A percentile compares a stretch with the other conserved stretches of the same genome.
phyloP scores from a whole-genome alignment of 768 basidiomycete species.

The Saitozyma podzolica region DNA sequence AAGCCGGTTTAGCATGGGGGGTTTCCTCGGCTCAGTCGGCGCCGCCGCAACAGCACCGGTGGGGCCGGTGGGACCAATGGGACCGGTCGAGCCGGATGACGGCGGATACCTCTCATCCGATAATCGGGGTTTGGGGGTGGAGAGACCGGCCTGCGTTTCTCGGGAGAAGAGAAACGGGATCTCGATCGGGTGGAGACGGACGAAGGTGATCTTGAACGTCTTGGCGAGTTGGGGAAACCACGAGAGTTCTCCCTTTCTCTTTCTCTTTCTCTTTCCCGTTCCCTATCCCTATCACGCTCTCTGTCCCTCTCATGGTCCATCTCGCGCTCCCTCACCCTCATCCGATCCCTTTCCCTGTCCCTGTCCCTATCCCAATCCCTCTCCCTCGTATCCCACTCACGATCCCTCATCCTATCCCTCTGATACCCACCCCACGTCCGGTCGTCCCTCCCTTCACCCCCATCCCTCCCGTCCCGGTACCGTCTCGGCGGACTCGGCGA shows the following conservation, averaged over 20 bases:
- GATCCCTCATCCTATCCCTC: not conserved
- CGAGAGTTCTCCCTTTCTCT: not conserved
- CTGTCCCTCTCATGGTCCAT: not conserved
- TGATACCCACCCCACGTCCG: not conserved
- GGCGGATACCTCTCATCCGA: not conserved
- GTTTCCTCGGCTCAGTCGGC: not conserved
- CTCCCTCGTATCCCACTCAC: not conserved
- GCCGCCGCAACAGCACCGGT: not conserved
- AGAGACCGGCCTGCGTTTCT: slow-evolving; percentile 1
- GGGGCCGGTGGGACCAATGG: not conserved
- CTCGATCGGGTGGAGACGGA: slow-evolving; percentile 4
- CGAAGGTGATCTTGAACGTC: slow-evolving; percentile 10
- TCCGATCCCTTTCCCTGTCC: not conserved
- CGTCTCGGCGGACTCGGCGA: too few relatives aligned
- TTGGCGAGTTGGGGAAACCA: not conserved
- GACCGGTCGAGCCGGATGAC: not conserved
- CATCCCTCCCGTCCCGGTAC: not conserved
- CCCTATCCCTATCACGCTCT: not conserved
- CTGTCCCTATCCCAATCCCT: not conserved
- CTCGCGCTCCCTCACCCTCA: not conserved
- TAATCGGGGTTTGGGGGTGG: not conserved
- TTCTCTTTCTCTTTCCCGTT: slow-evolving; percentile 1
- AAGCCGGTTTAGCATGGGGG: slow-evolving; percentile 2
- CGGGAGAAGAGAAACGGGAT: slow-evolving; percentile 7
- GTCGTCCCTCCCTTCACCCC: slow-evolving; percentile 1